Conservation (phyloP, 2,329 filamentous ascomycete genomes). For the Ophiostoma angusticollis region DNA sequence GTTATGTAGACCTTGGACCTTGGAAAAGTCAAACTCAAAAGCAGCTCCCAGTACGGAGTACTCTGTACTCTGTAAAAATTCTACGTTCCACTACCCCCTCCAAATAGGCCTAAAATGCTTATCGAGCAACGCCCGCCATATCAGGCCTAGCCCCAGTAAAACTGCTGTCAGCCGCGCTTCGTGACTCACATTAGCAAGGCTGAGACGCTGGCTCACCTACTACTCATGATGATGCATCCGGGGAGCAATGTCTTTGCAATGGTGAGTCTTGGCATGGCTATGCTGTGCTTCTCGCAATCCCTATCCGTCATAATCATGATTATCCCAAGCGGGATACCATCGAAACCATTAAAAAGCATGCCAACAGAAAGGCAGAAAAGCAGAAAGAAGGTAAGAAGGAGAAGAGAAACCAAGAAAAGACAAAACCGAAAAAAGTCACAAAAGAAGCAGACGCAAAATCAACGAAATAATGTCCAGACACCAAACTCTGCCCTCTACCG, state of each 20-base stretch:
- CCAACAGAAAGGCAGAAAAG: background rate
- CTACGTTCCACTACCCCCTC: too few relatives aligned
- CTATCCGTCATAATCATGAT: too few relatives aligned
- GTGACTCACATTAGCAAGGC: constrained; percentile 13
- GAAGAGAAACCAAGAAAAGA: background rate
- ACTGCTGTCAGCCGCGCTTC: background rate
- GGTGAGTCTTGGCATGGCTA: too few relatives aligned
- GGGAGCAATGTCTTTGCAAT: background rate
- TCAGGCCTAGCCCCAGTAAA: background rate
- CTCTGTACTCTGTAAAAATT: too few relatives aligned
- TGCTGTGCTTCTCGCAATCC: too few relatives aligned
- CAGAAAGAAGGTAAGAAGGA: background rate
- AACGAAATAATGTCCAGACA: background rate
- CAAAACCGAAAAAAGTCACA: background rate
- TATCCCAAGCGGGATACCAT: too few relatives aligned
- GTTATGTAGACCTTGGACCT: too few relatives aligned
- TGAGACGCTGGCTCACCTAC: constrained; percentile 5
- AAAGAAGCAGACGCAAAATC: background rate
- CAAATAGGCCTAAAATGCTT: constrained; percentile 1
- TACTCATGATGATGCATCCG: constrained; percentile 9
- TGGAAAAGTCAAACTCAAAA: too few relatives aligned
- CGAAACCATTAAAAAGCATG: background rate
- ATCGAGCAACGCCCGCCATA: constrained; percentile 3
- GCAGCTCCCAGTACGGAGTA: too few relatives aligned
- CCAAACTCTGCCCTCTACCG: constrained; percentile 26